Evolutionary conservation across 2,329 filamentous ascomycete species (phyloP), one percentile per base, ranked within the genome.

Genomic region (Scedosporium minutisporum): DNA sequence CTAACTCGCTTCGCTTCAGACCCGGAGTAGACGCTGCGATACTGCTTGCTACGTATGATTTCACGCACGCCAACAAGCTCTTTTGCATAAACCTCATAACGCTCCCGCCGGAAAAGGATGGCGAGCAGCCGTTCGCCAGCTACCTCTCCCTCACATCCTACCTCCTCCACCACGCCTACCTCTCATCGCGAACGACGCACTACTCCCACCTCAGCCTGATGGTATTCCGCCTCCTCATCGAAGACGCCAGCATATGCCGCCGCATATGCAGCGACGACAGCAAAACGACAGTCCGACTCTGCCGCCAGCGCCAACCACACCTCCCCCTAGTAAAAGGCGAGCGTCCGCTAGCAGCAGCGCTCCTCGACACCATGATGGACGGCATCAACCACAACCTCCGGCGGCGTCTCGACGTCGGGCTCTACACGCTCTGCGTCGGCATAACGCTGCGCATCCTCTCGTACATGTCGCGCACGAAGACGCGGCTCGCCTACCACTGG

Each of bases 301-400:
- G 93, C 73, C 88, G 95, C 27, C 95, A 99, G 73, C 83, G 93
- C 63, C 88, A 91, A 64, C 95, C 95, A 0, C 91, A 89, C 71
- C 80, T 97, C 6, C 95, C 93, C 0, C 72, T 90, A 0, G 84
- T 91, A 27, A 83, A 83, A 58, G 84, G 84, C 1, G 87, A 96
- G 18, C 84, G 93, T 46, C 81, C 91, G 16, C 79, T 95, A 12
- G 87, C 88, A 6, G 85, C 90, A 3, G 84, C 87, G 41, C 83
- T 97, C 16, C 79, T 99, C 59, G 95, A 99, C 71, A 85, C 91
- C 23, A 87, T 96, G 80, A 83, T 96, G 41, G 93, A 97, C 72
- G 91, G 89, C 4, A 88, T 97, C 68, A 96, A 93, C 69, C 95
- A 99, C 75, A 99, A 99, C 71, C 81, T 99, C 29, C 87, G 91